phyloP scores from a whole-genome alignment of 1,284 basidiomycete genomes.

The Cutaneotrichosporon cavernicola region DNA sequence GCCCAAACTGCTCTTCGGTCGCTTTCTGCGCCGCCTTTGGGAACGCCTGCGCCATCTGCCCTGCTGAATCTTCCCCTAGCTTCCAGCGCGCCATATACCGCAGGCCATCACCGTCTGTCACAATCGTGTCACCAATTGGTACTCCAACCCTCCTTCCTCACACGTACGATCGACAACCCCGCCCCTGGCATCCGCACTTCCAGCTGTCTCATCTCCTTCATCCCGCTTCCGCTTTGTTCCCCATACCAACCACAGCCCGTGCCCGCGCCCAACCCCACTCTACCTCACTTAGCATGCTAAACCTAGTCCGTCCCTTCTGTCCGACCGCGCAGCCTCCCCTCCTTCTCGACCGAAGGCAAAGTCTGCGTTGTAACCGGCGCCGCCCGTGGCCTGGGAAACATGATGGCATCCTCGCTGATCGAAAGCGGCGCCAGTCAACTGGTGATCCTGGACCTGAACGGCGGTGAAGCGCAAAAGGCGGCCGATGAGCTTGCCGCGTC shows the following conservation, averaged over 20 bases:
- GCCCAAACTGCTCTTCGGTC: too few relatives aligned
- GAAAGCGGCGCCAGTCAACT: constrained; percentile 75
- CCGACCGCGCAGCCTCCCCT: constrained; percentile 40
- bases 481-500: constrained; percentile 69
- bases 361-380: constrained; percentile 94
- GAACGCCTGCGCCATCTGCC: too few relatives aligned
- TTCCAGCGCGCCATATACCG: too few relatives aligned
- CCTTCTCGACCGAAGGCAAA: constrained; percentile 57
- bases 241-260: background rate
- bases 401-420: constrained; percentile 85
- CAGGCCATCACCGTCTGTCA: background rate
- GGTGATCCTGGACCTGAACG: constrained; percentile 79
- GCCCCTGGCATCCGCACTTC: background rate
- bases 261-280: background rate
- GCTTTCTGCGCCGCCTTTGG: background rate
- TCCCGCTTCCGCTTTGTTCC: too few relatives aligned
- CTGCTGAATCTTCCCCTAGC: background rate
- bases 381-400: constrained; percentile 81
- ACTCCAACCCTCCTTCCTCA: background rate
- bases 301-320: constrained; percentile 21
- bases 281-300: background rate
- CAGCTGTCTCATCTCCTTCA: too few relatives aligned
- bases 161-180: background rate
- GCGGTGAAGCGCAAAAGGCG: constrained; percentile 67
- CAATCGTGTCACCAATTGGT: background rate